Conservation (phyloP, 2,329 filamentous ascomycete species). For the Botrytis cinerea region DNA sequence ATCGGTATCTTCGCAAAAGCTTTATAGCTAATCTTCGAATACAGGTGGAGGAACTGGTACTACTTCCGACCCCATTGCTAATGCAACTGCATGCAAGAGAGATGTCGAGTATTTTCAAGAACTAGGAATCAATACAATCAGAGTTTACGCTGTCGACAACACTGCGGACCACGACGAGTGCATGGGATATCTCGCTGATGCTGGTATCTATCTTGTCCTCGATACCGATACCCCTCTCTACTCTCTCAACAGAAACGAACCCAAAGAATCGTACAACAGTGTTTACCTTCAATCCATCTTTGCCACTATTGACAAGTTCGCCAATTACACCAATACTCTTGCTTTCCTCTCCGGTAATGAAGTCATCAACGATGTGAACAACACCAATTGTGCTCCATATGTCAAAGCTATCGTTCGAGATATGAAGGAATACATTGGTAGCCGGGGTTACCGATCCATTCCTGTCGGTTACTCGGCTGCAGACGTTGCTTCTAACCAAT, state of each 20-base stretch:
- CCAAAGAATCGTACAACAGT: conserved; percentile 65
- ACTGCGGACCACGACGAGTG: conserved; percentile 66
- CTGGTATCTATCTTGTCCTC: conserved; percentile 72
- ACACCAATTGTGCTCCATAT: conserved; percentile 54
- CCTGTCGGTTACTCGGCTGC: conserved; percentile 63
- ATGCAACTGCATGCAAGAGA: conserved; percentile 59
- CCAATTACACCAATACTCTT: conserved; percentile 67
- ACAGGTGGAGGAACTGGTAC: conserved; percentile 47
- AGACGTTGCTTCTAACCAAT: conserved; percentile 68
- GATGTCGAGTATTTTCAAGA: conserved; percentile 68
- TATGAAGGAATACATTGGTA: conserved; percentile 55
- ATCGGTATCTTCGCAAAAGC: not conserved
- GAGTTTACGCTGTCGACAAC: conserved; percentile 75
- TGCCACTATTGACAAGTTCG: conserved; percentile 68
- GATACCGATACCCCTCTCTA: conserved; percentile 72
- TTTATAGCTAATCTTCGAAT: not conserved
- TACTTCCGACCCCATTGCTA: conserved; percentile 65
- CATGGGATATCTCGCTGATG: conserved; percentile 66
- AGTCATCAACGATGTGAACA: conserved; percentile 56
- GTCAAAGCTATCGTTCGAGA: conserved; percentile 61
- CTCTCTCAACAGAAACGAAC: conserved; percentile 64
- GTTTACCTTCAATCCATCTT: conserved; percentile 72
- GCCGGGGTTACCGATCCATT: conserved; percentile 51
- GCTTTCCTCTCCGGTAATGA: conserved; percentile 64
- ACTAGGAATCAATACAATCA: conserved; percentile 70